A percentile compares a stretch with the other conserved stretches of the same genome.
phyloP scores from a whole-genome alignment of 2,329 filamentous ascomycete genomes.

The Xylaria multiplex region DNA sequence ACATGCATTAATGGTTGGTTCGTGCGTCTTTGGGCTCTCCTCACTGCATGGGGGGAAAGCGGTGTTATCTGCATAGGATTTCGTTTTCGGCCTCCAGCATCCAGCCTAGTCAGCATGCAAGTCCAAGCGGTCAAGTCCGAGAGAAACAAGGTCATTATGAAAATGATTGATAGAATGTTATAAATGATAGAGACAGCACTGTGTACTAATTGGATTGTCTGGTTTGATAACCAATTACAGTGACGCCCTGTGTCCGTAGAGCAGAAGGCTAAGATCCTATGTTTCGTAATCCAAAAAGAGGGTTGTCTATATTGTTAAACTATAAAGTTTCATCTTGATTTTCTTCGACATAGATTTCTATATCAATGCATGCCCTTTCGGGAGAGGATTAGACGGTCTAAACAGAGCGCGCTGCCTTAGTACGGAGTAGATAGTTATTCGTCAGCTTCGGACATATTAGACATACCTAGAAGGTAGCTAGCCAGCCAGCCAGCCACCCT shows the following conservation, averaged over 20 bases:
- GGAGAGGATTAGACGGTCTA: no score
- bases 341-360: background rate
- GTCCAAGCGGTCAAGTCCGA: conserved; percentile 14
- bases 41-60: conserved; percentile 30
- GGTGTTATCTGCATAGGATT: conserved; percentile 38
- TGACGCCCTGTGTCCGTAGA: no score
- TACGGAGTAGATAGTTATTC: no score
- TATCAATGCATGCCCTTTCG: background rate
- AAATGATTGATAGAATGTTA: no score
- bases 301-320: background rate
- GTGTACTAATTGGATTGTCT: no score
- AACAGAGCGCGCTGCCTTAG: no score
- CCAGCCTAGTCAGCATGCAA: conserved; percentile 11
- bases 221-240: no score
- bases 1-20: conserved; percentile 43
- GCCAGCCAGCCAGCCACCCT: background rate
- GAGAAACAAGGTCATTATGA: background rate
- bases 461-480: no score
- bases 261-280: background rate
- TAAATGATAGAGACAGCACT: no score
- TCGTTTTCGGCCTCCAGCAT: conserved; percentile 24
- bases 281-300: background rate
- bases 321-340: background rate
- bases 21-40: conserved; percentile 22
- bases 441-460: no score